Percentiles rank a stretch among this genome's conserved stretches.
phyloP scores from a whole-genome alignment of 805 yeast species.

The Zygosaccharomyces gambellarensis region DNA sequence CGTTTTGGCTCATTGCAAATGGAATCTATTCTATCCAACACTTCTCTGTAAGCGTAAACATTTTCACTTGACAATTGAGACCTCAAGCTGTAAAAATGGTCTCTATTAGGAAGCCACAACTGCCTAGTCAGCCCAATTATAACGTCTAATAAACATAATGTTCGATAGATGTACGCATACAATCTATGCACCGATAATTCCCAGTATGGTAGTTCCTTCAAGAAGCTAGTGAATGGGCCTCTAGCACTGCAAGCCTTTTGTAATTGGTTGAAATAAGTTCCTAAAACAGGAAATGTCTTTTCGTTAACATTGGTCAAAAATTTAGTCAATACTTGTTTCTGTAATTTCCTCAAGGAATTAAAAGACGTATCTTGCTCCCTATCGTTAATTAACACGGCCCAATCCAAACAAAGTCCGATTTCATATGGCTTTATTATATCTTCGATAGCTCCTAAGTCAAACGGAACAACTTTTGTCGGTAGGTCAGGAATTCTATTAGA shows the following conservation, averaged over 20 bases:
- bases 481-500: conserved; percentile 31
- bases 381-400: conserved; percentile 34
- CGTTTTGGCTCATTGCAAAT: conserved; percentile 12
- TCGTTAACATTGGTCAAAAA: conserved; percentile 25
- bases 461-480: conserved; percentile 25
- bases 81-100: conserved; percentile 14
- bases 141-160: conserved; percentile 16
- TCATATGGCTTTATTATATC: conserved; percentile 36
- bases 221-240: conserved; percentile 12
- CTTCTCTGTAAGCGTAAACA: conserved; percentile 23
- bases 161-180: conserved; percentile 33
- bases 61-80: conserved; percentile 23
- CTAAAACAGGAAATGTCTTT: conserved; percentile 22
- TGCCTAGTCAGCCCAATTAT: conserved; percentile 24
- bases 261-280: conserved; percentile 26
- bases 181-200: conserved; percentile 44
- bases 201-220: conserved; percentile 36
- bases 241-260: conserved; percentile 21
- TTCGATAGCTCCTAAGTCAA: conserved; percentile 29
- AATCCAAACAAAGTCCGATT: conserved; percentile 25
- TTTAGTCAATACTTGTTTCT: conserved; percentile 28
- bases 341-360: conserved; percentile 26
- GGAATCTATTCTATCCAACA: conserved; percentile 17
- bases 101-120: conserved; percentile 26
- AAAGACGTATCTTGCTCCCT: conserved; percentile 24